phyloP scores from a whole-genome alignment of 495 filamentous ascomycete species.

The Trichoderma reesei region DNA sequence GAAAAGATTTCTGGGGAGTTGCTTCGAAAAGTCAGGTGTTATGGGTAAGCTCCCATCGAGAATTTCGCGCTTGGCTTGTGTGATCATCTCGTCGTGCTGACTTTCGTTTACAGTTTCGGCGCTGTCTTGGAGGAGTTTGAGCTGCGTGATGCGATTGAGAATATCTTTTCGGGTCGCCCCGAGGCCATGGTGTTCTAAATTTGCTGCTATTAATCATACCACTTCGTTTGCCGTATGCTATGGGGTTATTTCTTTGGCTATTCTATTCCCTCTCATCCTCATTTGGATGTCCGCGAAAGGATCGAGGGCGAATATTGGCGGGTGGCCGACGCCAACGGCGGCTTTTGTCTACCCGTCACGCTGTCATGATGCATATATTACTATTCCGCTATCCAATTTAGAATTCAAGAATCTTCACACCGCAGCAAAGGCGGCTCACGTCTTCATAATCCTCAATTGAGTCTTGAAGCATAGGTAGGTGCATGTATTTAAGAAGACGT shows the following conservation, averaged over 20 bases:
- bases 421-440: too few species aligned
- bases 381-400: too few species aligned
- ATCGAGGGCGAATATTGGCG: background rate
- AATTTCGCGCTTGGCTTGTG: background rate
- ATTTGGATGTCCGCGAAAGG: background rate
- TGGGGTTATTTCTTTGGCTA: background rate
- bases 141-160: conserved; percentile 73
- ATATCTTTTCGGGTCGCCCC: conserved; percentile 27
- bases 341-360: background rate
- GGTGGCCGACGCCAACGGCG: background rate
- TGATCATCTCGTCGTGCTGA: conserved; percentile 14
- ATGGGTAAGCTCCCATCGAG: conserved; percentile 57
- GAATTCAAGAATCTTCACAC: too few species aligned
- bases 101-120: conserved; percentile 49
- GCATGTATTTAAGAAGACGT: too few species aligned
- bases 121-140: conserved; percentile 89
- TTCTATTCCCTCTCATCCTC: background rate
- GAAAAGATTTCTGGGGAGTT: conserved; percentile 62
- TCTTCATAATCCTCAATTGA: too few species aligned
- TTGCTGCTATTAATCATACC: background rate
- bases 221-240: background rate
- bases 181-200: conserved; percentile 23
- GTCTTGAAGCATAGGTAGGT: too few species aligned
- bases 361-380: background rate
- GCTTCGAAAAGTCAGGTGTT: conserved; percentile 75